Evolutionary conservation across 352 stramenopile genomes (phyloP).

Genomic region (Phytopythium mirpurense): DNA sequence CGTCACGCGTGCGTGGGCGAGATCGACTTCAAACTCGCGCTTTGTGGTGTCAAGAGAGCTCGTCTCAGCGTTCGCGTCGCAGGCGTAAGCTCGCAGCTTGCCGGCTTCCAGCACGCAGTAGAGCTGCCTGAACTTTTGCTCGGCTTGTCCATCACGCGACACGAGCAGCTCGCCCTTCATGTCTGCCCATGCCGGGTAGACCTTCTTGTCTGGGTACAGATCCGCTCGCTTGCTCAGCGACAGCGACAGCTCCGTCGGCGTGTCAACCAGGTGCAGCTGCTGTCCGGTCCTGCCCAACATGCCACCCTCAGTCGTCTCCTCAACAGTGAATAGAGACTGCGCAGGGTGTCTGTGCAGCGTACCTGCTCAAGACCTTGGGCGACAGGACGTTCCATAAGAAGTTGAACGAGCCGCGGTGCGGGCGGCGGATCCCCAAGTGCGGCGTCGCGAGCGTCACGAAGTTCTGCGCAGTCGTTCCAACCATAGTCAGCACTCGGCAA

Average conservation of each 20-base stretch:
- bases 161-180: conserved; percentile 28
- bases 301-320: too few relatives aligned
- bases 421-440: conserved; percentile 69
- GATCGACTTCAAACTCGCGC: conserved; percentile 29
- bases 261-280: conserved; percentile 58
- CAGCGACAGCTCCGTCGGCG: conserved; percentile 36
- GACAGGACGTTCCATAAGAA: conserved; percentile 59
- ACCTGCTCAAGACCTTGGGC: conserved; percentile 65
- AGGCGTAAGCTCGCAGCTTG: conserved; percentile 30
- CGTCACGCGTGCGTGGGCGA: conserved; percentile 27
- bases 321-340: too few relatives aligned
- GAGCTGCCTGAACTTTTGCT: conserved; percentile 25
- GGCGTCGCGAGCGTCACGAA: conserved; percentile 75
- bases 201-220: conserved; percentile 16
- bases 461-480: conserved; percentile 37
- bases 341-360: too few relatives aligned
- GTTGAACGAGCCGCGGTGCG: conserved; percentile 52
- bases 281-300: conserved; percentile 33
- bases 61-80: conserved; percentile 5
- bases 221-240: conserved; percentile 26
- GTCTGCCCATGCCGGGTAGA: conserved; percentile 21
- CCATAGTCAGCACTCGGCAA: background rate
- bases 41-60: conserved; percentile 4
- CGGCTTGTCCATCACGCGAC: conserved; percentile 4
- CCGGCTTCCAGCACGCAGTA: conserved; percentile 27